These are phyloP conservation scores for Leccinum imitatum DNA, from an alignment of 768 basidiomycete genomes.

Conservation along the genomic window DNA sequence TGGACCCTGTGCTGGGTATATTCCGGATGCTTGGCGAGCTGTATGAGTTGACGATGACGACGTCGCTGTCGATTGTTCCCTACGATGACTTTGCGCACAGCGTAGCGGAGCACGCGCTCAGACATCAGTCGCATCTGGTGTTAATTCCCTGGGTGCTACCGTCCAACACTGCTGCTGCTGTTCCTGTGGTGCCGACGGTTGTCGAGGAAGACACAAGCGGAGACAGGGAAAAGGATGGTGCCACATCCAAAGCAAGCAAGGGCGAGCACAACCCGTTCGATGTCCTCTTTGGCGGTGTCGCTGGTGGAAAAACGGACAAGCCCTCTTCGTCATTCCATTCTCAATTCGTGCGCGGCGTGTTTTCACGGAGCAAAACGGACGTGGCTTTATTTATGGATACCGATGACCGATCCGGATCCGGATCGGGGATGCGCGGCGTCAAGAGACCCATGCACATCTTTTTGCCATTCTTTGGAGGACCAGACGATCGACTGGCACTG, in stretches of 20 bases:
- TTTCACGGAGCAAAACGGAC: conserved; percentile 66
- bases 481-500: conserved; percentile 87
- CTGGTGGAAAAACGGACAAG: conserved; percentile 31
- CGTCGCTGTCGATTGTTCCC: conserved; percentile 72
- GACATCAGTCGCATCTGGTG: conserved; percentile 66
- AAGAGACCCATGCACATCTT: conserved; percentile 63
- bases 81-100: conserved; percentile 70
- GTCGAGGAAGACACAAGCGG: conserved; percentile 2
- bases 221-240: too few species aligned
- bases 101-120: conserved; percentile 65
- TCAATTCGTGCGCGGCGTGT: conserved; percentile 81
- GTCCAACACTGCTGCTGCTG: conserved; percentile 23
- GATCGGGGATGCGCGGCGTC: background rate
- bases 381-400: conserved; percentile 85
- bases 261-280: conserved; percentile 67
- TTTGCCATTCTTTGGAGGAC: conserved; percentile 91
- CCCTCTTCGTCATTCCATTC: conserved; percentile 64
- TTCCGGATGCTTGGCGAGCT: conserved; percentile 78
- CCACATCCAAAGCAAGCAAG: conserved; percentile 16
- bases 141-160: conserved; percentile 79
- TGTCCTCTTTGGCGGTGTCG: conserved; percentile 45
- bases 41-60: conserved; percentile 60
- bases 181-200: background rate
- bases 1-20: conserved; percentile 70
- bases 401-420: conserved; percentile 33